Base-by-base conservation (phyloP, 2,329 filamentous ascomycete species). In the Ilyonectria destructans region DNA sequence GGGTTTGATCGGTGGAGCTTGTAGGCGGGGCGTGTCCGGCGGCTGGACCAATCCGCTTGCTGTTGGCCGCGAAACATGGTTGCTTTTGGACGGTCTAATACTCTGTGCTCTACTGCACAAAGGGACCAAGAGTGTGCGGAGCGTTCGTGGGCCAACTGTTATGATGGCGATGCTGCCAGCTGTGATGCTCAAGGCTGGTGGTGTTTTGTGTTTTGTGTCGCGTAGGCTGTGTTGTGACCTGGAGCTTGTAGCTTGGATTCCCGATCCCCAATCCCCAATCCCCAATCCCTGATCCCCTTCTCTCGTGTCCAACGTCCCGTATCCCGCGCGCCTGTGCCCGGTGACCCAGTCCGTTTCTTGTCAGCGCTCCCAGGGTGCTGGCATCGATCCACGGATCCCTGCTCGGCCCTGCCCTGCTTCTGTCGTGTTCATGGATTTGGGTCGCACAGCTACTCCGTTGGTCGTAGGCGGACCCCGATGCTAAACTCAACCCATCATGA, bases 1-100 rank as follows among this genome's bases (percentile, higher is more conserved):
- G 73, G 67, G 59, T 58, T 58, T 37, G 62, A 71, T 74, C 65
- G 65, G 64, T 49, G 26, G 58, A 57, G 61, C 33, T 71, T 52
- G 48, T 54, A 12, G 21, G n/a, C 54, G 64, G 54, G 33, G 54
- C 46, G 26, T n/a, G 33, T 48, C 60, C 33, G 60, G 37, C 33
- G 29, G 19, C 29, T 67, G 29, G 55, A 51, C 60, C 65, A 63
- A 59, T 59, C 56, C 43, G n/a, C 35, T 57, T 35, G 19, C 54
- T 55, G 51, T 35, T 48, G 54, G 29, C 31, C 37, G 33, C 29
- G 19, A 48, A 21, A 19, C 48, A 43, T 29, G 46, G 37, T 46
- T 55, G 40, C 56, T 49, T 49, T 49, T 40, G 62, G 45, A 23
- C 26, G 46, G 21, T n/a, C 51, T 54, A n/a, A n/a, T n/a, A 13